A percentile compares a stretch with the other conserved stretches of the same genome.
These are phyloP conservation scores for Gossypium thurberi DNA, from an alignment of 345 rosid genomes.

Conservation along the genomic window DNA sequence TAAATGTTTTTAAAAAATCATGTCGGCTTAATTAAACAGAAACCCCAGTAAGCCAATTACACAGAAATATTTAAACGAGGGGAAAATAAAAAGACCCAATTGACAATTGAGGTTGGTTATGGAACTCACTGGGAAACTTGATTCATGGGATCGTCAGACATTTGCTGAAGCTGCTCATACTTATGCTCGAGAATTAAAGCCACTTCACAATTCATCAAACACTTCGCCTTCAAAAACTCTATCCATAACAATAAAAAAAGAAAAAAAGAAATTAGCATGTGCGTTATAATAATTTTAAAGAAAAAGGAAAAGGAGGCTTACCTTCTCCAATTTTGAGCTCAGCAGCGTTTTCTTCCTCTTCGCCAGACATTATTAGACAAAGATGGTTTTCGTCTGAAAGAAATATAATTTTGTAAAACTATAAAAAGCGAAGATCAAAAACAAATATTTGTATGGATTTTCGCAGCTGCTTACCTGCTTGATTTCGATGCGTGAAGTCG, in stretches of 20 bases:
- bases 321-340: conserved; percentile 99
- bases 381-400: conserved; percentile 3
- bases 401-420: neutral
- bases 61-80: neutral
- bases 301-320: conserved; percentile 6
- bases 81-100: neutral
- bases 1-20: neutral
- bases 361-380: conserved; percentile 59
- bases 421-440: neutral
- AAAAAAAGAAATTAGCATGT: neutral
- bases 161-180: conserved; percentile 85
- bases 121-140: conserved; percentile 87
- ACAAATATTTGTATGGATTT: no score
- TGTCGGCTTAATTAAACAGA: neutral
- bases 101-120: neutral
- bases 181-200: conserved; percentile 88
- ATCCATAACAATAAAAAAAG: neutral
- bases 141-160: conserved; percentile 87
- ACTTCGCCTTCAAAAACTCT: conserved; percentile 97
- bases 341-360: conserved; percentile 97
- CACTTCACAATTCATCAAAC: conserved; percentile 97
- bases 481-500: neutral
- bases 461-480: neutral
- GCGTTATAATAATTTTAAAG: neutral
- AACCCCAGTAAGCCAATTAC: neutral